These are phyloP conservation scores for Trametes cubensis DNA, from an alignment of 768 basidiomycete species.

Conservation along the genomic window DNA sequence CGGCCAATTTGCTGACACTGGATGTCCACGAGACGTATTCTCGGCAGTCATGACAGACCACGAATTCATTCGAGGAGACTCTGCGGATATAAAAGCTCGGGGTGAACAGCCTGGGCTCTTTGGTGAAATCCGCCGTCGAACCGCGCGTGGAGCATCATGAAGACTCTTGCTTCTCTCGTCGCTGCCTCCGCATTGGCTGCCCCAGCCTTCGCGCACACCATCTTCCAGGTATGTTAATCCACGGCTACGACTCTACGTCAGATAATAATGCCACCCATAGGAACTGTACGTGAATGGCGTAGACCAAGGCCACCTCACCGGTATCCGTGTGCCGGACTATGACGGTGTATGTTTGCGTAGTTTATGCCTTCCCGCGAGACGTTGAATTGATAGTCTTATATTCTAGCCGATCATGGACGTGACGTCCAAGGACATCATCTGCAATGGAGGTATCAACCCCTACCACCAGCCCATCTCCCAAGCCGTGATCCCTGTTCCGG, in stretches of 20 bases:
- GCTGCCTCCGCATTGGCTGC: conserved; percentile 36
- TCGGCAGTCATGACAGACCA: neutral
- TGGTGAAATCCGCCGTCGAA: conserved; percentile 1
- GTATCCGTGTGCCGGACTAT: conserved; percentile 50
- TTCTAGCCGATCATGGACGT: conserved; percentile 58
- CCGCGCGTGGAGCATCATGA: conserved; percentile 18
- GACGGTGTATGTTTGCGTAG: conserved; percentile 45
- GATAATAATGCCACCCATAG: conserved; percentile 24
- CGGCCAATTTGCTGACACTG: neutral
- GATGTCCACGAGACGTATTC: conserved; percentile 14
- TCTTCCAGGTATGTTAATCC: conserved; percentile 47
- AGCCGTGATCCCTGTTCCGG: conserved; percentile 50
- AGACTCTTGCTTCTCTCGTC: conserved; percentile 25
- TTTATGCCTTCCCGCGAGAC: neutral
- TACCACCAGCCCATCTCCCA: conserved; percentile 51
- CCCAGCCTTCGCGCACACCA: conserved; percentile 50
- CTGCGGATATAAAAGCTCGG: conserved; percentile 16
- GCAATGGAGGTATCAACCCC: conserved; percentile 63
- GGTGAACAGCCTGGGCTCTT: neutral
- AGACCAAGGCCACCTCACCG: conserved; percentile 47
- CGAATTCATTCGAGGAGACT: neutral
- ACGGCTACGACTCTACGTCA: no score
- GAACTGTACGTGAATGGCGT: conserved; percentile 57
- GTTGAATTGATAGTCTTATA: neutral
- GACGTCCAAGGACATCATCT: conserved; percentile 55